phyloP scores from a whole-genome alignment of 257 asterid genomes.

The Voacanga thouarsii region DNA sequence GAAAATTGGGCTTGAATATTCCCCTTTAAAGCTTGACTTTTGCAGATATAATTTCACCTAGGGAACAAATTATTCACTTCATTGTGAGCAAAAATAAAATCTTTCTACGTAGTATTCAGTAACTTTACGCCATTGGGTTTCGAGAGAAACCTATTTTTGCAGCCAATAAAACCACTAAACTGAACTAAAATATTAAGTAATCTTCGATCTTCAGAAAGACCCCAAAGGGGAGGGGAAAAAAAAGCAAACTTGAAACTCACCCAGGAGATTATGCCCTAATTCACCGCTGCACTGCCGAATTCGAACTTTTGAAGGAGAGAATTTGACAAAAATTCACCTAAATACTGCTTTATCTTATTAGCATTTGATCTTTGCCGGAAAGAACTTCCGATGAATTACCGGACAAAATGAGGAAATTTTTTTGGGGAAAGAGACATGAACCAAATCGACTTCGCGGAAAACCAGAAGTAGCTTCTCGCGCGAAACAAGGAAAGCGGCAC shows the following conservation, averaged over 20 bases:
- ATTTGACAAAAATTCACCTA: not conserved
- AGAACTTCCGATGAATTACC: not conserved
- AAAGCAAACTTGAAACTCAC: not conserved
- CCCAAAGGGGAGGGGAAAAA: not conserved
- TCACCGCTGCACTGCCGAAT: not conserved
- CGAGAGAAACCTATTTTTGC: not conserved
- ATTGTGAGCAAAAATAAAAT: not conserved
- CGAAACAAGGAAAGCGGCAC: too few species aligned
- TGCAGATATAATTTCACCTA: not conserved
- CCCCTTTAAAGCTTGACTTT: not conserved
- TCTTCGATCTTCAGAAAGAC: conserved; percentile 7
- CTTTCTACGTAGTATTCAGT: not conserved
- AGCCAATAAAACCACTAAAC: not conserved
- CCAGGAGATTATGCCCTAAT: not conserved
- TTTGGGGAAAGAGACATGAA: not conserved
- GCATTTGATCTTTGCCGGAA: not conserved
- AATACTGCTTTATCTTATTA: not conserved
- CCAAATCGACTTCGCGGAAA: too few species aligned
- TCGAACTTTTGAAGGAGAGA: not conserved
- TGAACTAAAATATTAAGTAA: not conserved
- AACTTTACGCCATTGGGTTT: not conserved
- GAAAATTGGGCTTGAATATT: not conserved
- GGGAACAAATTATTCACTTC: not conserved
- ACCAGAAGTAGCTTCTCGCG: too few species aligned
- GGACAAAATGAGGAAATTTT: not conserved